phyloP scores from a whole-genome alignment of 768 basidiomycete genomes.

The Leccinum obscurum region DNA sequence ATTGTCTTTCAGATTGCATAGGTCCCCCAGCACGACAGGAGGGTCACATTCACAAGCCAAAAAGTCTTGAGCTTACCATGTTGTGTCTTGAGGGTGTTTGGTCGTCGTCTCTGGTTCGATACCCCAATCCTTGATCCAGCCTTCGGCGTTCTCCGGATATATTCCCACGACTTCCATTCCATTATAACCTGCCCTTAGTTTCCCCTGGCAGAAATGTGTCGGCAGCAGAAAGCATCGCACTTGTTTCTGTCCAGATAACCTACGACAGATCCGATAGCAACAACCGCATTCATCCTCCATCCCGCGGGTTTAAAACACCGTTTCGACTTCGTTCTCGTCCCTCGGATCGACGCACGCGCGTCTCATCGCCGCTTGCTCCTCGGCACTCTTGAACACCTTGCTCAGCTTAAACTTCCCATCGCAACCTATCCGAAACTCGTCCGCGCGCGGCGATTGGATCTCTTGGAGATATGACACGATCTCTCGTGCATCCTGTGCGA shows the following conservation, averaged over 20 bases:
- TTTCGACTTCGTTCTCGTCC: constrained; percentile 26
- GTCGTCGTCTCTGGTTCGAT: constrained; percentile 18
- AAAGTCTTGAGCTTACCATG: constrained; percentile 30
- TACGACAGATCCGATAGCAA: not conserved
- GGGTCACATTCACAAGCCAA: not conserved
- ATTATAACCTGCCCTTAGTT: constrained; percentile 29
- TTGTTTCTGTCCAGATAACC: not conserved
- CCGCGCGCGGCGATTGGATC: constrained; percentile 50
- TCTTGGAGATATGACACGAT: constrained; percentile 50
- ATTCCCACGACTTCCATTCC: constrained; percentile 21
- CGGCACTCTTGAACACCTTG: constrained; percentile 60
- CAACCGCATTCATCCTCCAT: not conserved
- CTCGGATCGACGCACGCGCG: constrained; percentile 20
- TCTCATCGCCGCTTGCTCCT: constrained; percentile 49
- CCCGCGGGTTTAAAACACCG: constrained; percentile 19
- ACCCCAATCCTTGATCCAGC: not conserved
- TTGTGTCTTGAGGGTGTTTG: constrained; percentile 27
- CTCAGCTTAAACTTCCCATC: constrained; percentile 57
- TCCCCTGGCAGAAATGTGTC: not conserved
- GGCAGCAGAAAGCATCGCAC: not conserved
- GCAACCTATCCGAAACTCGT: constrained; percentile 62
- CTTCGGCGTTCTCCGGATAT: constrained; percentile 21
- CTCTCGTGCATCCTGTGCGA: constrained; percentile 49
- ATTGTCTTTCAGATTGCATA: not conserved
- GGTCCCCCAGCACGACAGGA: constrained; percentile 3